These are phyloP conservation scores for Ceratocystis cubensis DNA, from an alignment of 2,329 filamentous ascomycete species.

Conservation along the genomic window DNA sequence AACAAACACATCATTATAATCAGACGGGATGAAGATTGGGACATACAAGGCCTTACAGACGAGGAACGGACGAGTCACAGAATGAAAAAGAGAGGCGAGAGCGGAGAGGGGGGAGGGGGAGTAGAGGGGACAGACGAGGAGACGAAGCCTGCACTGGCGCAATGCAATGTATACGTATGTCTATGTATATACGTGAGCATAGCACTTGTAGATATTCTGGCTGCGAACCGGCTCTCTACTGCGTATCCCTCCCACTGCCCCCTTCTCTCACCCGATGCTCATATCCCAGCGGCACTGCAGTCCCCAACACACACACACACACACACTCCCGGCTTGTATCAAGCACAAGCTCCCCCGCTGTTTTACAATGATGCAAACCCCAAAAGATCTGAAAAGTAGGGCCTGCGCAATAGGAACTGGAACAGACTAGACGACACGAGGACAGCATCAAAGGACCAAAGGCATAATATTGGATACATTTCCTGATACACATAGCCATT, in stretches of 20 bases:
- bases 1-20: not conserved
- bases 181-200: not conserved
- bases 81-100: not conserved
- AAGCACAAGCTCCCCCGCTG: not conserved
- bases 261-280: not conserved
- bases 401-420: not conserved
- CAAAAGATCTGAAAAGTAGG: too few relatives aligned
- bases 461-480: too few relatives aligned
- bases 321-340: not conserved
- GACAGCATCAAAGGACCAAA: too few relatives aligned
- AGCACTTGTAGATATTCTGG: not conserved
- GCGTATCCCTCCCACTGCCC: too few relatives aligned
- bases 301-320: not conserved
- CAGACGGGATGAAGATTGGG: slow-evolving; percentile 3
- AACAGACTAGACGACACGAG: too few relatives aligned
- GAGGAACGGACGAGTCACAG: slow-evolving; percentile 8
- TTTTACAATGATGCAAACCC: too few relatives aligned
- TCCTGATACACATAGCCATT: too few relatives aligned
- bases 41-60: not conserved
- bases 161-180: too few relatives aligned
- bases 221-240: too few relatives aligned
- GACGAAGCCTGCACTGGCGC: not conserved
- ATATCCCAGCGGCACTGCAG: not conserved
- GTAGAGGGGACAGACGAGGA: not conserved
- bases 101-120: not conserved